Conservation (phyloP, 495 filamentous ascomycete genomes). For the Clavariopsis aquatica region DNA sequence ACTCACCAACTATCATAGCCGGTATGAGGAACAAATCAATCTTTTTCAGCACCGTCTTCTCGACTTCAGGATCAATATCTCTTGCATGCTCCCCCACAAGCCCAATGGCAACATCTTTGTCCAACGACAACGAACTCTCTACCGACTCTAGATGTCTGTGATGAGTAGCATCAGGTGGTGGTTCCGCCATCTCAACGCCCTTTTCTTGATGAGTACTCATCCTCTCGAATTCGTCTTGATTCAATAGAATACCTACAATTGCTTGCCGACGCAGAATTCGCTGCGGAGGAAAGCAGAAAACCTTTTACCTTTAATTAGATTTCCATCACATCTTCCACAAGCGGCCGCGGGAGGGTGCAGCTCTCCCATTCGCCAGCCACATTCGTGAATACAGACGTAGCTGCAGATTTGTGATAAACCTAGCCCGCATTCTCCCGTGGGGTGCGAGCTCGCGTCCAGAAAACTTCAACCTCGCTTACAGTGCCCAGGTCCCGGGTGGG, state of each 20-base stretch:
- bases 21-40: constrained; percentile 73
- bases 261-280: too few relatives aligned
- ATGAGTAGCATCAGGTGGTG: background rate
- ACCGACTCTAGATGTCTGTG: background rate
- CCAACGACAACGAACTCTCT: constrained; percentile 27
- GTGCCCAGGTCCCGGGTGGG: background rate
- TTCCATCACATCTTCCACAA: background rate
- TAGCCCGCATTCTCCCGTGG: background rate
- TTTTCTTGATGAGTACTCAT: background rate
- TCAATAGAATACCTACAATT: too few relatives aligned
- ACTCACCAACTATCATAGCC: constrained; percentile 64
- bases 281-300: background rate
- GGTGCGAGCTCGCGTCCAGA: background rate
- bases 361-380: background rate
- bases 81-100: constrained; percentile 56
- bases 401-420: background rate
- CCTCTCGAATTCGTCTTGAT: too few relatives aligned
- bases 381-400: background rate
- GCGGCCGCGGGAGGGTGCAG: background rate
- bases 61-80: constrained; percentile 55
- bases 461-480: background rate
- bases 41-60: constrained; percentile 63
- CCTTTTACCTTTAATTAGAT: background rate
- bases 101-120: constrained; percentile 52
- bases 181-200: background rate